Conservation (phyloP, 129 eudicot species). For the Escallonia rubra region DNA sequence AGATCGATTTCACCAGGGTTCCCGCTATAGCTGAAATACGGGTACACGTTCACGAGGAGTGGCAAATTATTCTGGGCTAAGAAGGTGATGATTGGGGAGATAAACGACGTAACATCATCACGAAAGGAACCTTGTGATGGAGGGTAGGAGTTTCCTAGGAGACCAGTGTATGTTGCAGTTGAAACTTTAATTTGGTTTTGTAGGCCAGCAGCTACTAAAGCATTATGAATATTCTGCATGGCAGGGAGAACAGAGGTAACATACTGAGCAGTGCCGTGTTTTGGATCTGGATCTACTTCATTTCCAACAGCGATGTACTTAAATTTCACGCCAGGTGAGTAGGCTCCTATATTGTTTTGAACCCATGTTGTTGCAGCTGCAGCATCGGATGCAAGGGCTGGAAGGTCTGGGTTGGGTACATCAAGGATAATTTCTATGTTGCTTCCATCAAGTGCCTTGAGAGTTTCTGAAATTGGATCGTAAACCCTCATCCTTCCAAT, state of each 20-base stretch:
- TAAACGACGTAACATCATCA: background rate
- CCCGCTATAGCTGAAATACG: slow-evolving; percentile 18
- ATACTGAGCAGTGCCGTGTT: background rate
- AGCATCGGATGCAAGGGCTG: slow-evolving; percentile 23
- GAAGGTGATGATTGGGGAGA: slow-evolving; percentile 12
- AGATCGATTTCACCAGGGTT: slow-evolving; percentile 10
- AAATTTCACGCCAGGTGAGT: slow-evolving; percentile 28
- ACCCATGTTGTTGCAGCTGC: slow-evolving; percentile 46
- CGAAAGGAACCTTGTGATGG: slow-evolving; percentile 25
- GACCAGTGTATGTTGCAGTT: slow-evolving; percentile 3
- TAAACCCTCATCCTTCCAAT: too few species aligned
- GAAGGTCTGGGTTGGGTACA: slow-evolving; percentile 29
- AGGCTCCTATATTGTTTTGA: slow-evolving; percentile 29
- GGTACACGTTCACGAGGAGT: slow-evolving; percentile 30
- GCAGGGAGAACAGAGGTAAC: slow-evolving; percentile 25
- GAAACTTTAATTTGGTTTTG: slow-evolving; percentile 20
- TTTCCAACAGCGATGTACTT: slow-evolving; percentile 56
- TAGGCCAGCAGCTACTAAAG: slow-evolving; percentile 12
- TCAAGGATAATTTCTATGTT: slow-evolving; percentile 45
- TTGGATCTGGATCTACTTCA: slow-evolving; percentile 36
- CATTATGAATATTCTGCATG: slow-evolving; percentile 27
- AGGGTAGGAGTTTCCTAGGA: slow-evolving; percentile 21
- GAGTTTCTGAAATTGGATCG: background rate
- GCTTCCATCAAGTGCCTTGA: slow-evolving; percentile 45
- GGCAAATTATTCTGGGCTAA: slow-evolving; percentile 16